These are phyloP conservation scores for Diplodia mutila DNA, from an alignment of 2,329 filamentous ascomycete genomes.

Conservation along the genomic window DNA sequence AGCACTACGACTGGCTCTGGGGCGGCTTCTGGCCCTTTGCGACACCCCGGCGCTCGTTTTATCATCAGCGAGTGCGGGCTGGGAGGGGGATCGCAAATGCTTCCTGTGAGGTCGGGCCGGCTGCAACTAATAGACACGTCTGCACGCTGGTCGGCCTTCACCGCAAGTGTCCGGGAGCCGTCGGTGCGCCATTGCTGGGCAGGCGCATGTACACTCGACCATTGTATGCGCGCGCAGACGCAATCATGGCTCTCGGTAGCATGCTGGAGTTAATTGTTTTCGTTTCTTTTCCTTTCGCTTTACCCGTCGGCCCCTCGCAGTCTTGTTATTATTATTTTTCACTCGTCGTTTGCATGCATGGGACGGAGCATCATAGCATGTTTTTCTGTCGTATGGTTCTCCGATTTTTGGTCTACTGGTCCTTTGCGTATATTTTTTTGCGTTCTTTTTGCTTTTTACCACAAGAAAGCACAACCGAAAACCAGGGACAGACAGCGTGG, in stretches of 20 bases:
- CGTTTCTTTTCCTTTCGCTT: slow-evolving; percentile 1
- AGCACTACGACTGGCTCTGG: slow-evolving; percentile 13
- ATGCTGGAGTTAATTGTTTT: slow-evolving; percentile 17
- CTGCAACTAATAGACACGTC: slow-evolving; percentile 20
- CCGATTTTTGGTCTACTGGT: background rate
- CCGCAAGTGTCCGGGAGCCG: slow-evolving; percentile 13
- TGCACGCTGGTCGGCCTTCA: slow-evolving; percentile 19
- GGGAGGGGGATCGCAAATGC: slow-evolving; percentile 20
- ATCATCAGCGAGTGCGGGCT: slow-evolving; percentile 14
- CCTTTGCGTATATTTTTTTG: background rate
- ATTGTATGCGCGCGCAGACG: background rate
- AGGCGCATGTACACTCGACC: slow-evolving; percentile 19
- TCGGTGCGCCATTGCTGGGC: slow-evolving; percentile 19
- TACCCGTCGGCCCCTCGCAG: background rate
- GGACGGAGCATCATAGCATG: slow-evolving; percentile 27
- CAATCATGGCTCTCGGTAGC: background rate
- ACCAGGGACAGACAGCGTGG: background rate
- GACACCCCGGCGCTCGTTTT: slow-evolving; percentile 24
- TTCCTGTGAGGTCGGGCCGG: slow-evolving; percentile 17
- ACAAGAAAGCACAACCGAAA: background rate
- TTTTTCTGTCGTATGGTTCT: slow-evolving; percentile 24
- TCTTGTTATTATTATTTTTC: background rate
- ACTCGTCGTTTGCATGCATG: slow-evolving; percentile 21
- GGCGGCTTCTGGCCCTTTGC: slow-evolving; percentile 21
- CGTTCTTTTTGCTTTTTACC: background rate